These are phyloP conservation scores for Pythium aquatile DNA, from an alignment of 352 stramenopile genomes.

Conservation along the genomic window DNA sequence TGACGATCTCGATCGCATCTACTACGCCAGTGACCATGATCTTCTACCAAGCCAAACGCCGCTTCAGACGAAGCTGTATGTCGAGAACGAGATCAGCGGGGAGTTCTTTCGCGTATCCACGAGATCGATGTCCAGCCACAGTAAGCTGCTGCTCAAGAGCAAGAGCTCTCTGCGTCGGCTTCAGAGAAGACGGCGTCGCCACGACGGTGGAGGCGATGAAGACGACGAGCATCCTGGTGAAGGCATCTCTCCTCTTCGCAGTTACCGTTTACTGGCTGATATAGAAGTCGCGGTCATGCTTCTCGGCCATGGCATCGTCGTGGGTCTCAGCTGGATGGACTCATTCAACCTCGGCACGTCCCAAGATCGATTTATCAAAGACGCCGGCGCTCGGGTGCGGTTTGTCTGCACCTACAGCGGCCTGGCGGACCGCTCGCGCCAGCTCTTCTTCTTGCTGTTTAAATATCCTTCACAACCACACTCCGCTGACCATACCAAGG, in stretches of 20 bases:
- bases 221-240: constrained; percentile 3
- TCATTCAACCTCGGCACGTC: constrained; percentile 46
- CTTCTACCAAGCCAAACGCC: neutral
- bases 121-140: neutral
- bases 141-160: constrained; percentile 5
- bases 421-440: constrained; percentile 45
- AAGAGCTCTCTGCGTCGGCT: constrained; percentile 10
- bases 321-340: constrained; percentile 68
- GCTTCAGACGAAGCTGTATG: constrained; percentile 11
- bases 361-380: constrained; percentile 15
- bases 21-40: neutral
- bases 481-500: neutral
- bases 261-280: constrained; percentile 28
- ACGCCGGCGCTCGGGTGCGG: constrained; percentile 12
- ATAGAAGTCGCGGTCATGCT: constrained; percentile 43
- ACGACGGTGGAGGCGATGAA: constrained; percentile 1
- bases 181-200: constrained; percentile 1
- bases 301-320: constrained; percentile 49
- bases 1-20: constrained; percentile 4
- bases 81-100: constrained; percentile 60
- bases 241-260: neutral
- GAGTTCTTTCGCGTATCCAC: constrained; percentile 53
- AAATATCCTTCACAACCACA: constrained; percentile 63
- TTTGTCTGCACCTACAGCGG: constrained; percentile 60
- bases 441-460: constrained; percentile 65